phyloP scores from a whole-genome alignment of 768 basidiomycete species.

The Hygrophorus pudorinus region DNA sequence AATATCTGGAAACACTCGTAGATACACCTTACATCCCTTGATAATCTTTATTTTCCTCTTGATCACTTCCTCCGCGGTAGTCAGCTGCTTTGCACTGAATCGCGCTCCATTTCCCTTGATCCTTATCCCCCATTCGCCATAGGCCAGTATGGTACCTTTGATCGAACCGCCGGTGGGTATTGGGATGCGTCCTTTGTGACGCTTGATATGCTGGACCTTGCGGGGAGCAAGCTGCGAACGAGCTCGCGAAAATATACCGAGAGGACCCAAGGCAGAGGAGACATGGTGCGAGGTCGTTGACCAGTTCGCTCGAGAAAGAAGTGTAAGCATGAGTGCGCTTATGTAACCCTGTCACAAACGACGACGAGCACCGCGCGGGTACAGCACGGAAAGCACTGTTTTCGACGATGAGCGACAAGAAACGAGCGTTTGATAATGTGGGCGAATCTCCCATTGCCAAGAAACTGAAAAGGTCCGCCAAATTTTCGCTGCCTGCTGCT shows the following conservation, averaged over 20 bases:
- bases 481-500: conserved; percentile 4
- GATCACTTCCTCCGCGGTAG: conserved; percentile 78
- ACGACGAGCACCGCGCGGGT: not conserved
- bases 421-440: conserved; percentile 49
- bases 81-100: conserved; percentile 83
- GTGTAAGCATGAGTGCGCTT: no score
- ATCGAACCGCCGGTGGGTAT: conserved; percentile 85
- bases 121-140: conserved; percentile 87
- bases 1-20: conserved; percentile 93
- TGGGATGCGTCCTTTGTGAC: conserved; percentile 84
- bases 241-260: conserved; percentile 31
- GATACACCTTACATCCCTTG: conserved; percentile 78
- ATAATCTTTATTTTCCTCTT: conserved; percentile 83
- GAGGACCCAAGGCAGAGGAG: not conserved
- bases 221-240: conserved; percentile 72
- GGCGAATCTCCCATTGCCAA: conserved; percentile 40
- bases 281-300: not conserved
- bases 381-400: not conserved
- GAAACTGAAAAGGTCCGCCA: conserved; percentile 57
- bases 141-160: conserved; percentile 87
- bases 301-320: not conserved
- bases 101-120: conserved; percentile 76
- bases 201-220: conserved; percentile 73
- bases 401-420: conserved; percentile 53
- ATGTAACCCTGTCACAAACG: no score